These are phyloP conservation scores for Penicillium glabrum DNA, from an alignment of 2,329 filamentous ascomycete species.

Conservation along the genomic window DNA sequence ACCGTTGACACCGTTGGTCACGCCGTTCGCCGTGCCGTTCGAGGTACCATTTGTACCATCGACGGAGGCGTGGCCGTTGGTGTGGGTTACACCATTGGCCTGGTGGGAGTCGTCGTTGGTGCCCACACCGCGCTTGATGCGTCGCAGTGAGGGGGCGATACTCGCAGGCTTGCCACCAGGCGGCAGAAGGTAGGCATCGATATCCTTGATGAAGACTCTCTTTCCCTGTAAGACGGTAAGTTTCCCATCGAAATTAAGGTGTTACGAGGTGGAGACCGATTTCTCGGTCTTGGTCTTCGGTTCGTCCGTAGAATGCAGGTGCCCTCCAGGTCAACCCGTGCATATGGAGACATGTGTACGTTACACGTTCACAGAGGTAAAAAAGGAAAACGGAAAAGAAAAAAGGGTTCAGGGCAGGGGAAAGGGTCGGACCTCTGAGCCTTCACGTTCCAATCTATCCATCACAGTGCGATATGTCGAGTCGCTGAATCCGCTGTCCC, in stretches of 20 bases:
- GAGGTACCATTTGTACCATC: conserved; percentile 21
- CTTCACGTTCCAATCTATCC: conserved; percentile 69
- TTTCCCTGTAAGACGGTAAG: conserved; percentile 66
- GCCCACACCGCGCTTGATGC: conserved; percentile 60
- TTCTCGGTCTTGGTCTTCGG: background rate
- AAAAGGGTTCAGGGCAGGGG: conserved; percentile 18
- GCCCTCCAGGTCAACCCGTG: background rate
- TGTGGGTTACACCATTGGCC: conserved; percentile 22
- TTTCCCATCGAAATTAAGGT: conserved; percentile 22
- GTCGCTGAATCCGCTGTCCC: conserved; percentile 44
- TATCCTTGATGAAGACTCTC: conserved; percentile 97
- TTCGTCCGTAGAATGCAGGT: background rate
- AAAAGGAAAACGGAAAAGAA: conserved; percentile 15
- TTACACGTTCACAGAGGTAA: background rate
- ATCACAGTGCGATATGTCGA: conserved; percentile 64
- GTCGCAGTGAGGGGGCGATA: conserved; percentile 74
- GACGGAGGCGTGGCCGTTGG: conserved; percentile 23
- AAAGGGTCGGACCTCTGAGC: conserved; percentile 65
- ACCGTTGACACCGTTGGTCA: conserved; percentile 5
- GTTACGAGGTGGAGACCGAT: background rate
- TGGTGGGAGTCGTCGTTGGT: conserved; percentile 35
- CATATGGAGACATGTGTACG: background rate
- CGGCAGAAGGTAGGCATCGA: conserved; percentile 86
- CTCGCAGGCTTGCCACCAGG: conserved; percentile 66
- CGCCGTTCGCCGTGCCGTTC: conserved; percentile 9